Conservation (phyloP, 1,284 basidiomycete species). For the Omphalotus olearius region DNA sequence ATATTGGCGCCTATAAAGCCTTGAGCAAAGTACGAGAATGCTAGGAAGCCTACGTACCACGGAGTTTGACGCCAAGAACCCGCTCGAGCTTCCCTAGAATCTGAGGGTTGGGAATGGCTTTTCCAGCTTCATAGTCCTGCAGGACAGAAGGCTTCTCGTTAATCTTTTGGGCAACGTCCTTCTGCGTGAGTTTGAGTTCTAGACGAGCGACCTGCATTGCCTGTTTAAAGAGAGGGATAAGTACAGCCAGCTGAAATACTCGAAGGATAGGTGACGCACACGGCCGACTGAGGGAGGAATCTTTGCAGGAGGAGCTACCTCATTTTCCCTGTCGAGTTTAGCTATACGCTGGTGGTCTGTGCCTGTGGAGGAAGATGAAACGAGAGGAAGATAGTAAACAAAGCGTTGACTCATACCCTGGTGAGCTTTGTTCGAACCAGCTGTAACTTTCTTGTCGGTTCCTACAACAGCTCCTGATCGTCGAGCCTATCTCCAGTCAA, state of each 20-base stretch:
- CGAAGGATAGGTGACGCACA: slow-evolving; percentile 36
- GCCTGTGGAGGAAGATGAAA: slow-evolving; percentile 38
- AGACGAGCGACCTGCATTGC: slow-evolving; percentile 83
- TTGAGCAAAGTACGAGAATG: background rate
- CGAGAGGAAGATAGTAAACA: background rate
- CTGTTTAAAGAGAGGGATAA: slow-evolving; percentile 30
- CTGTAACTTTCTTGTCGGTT: slow-evolving; percentile 73
- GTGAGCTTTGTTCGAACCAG: slow-evolving; percentile 70
- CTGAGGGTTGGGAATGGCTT: slow-evolving; percentile 87
- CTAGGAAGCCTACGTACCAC: slow-evolving; percentile 51
- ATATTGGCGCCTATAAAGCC: slow-evolving; percentile 58
- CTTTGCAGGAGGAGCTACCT: slow-evolving; percentile 92
- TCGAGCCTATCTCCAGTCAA: slow-evolving; percentile 47
- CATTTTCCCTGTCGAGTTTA: slow-evolving; percentile 93
- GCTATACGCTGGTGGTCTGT: slow-evolving; percentile 93
- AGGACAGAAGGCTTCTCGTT: slow-evolving; percentile 88
- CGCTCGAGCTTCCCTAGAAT: slow-evolving; percentile 93
- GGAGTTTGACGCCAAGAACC: slow-evolving; percentile 85
- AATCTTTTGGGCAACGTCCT: slow-evolving; percentile 90
- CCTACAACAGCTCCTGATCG: slow-evolving; percentile 67
- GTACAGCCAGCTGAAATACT: background rate
- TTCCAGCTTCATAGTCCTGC: slow-evolving; percentile 88
- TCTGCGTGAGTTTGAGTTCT: slow-evolving; percentile 81
- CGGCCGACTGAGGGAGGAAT: slow-evolving; percentile 79
- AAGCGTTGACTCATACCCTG: slow-evolving; percentile 40